Conservation (phyloP, 176 grass and related monocot species). For the Phoenix roebelenii region DNA sequence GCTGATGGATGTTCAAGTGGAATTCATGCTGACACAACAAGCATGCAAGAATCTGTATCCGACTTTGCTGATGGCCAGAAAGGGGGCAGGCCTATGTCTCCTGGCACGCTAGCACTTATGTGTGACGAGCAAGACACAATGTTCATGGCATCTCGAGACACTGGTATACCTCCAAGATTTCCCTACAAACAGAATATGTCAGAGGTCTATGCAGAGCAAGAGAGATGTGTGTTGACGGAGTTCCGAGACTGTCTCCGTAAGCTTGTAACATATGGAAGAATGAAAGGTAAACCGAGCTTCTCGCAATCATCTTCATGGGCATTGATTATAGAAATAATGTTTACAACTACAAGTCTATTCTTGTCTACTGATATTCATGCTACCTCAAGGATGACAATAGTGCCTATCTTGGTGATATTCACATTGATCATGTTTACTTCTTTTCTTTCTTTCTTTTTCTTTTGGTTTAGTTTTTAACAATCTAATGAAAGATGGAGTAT, state of each 20-base stretch:
- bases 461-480: too few species aligned
- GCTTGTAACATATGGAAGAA: slow-evolving; percentile 53
- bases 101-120: slow-evolving; percentile 75
- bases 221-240: slow-evolving; percentile 64
- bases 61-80: slow-evolving; percentile 48
- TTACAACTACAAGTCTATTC: neutral
- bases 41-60: slow-evolving; percentile 38
- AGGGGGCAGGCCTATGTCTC: slow-evolving; percentile 67
- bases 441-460: too few species aligned
- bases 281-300: slow-evolving; percentile 62
- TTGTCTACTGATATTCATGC: neutral
- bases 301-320: slow-evolving; percentile 3
- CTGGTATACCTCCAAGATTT: slow-evolving; percentile 17
- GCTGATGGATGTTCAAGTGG: slow-evolving; percentile 31
- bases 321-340: neutral
- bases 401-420: too few species aligned
- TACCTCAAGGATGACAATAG: too few species aligned
- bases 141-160: slow-evolving; percentile 42
- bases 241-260: slow-evolving; percentile 72
- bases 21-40: slow-evolving; percentile 26
- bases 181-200: slow-evolving; percentile 36
- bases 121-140: slow-evolving; percentile 75
- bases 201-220: slow-evolving; percentile 69
- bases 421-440: too few species aligned
- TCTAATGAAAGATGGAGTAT: too few species aligned